Percentiles rank a stretch among this genome's conserved stretches.
These are phyloP conservation scores for Stachybotrys echinatus DNA, from an alignment of 2,329 filamentous ascomycete species.

Conservation along the genomic window DNA sequence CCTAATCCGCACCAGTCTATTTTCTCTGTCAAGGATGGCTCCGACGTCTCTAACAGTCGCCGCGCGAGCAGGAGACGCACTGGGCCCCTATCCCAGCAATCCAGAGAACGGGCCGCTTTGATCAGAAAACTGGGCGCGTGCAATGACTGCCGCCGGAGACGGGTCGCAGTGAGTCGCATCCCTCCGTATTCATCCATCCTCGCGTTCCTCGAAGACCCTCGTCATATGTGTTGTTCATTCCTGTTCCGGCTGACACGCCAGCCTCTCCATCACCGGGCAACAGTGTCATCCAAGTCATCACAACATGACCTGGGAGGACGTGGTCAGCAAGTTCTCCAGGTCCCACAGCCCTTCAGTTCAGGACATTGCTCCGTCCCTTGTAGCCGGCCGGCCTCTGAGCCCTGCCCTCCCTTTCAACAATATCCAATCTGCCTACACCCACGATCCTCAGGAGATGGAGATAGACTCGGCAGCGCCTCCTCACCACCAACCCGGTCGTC, in stretches of 20 bases:
- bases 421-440: constrained; percentile 31
- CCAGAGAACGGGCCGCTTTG: constrained; percentile 53
- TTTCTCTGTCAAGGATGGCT: constrained; percentile 51
- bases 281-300: constrained; percentile 57
- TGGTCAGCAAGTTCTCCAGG: constrained; percentile 47
- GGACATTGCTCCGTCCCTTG: constrained; percentile 38
- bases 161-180: constrained; percentile 50
- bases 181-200: neutral
- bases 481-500: constrained; percentile 29
- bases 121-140: constrained; percentile 57
- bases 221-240: constrained; percentile 1
- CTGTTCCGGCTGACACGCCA: constrained; percentile 10
- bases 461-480: constrained; percentile 34
- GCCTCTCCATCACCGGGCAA: constrained; percentile 5
- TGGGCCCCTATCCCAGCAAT: constrained; percentile 52
- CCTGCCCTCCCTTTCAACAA: constrained; percentile 33
- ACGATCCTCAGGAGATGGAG: constrained; percentile 51
- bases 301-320: constrained; percentile 57
- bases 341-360: constrained; percentile 46
- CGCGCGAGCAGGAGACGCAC: constrained; percentile 54
- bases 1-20: constrained; percentile 44
- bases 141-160: constrained; percentile 47
- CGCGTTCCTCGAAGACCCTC: neutral
- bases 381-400: constrained; percentile 40
- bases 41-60: constrained; percentile 46